Evolutionary conservation across 2,329 filamentous ascomycete species (phyloP).

Genomic region (Coniochaeta ligniaria): DNA sequence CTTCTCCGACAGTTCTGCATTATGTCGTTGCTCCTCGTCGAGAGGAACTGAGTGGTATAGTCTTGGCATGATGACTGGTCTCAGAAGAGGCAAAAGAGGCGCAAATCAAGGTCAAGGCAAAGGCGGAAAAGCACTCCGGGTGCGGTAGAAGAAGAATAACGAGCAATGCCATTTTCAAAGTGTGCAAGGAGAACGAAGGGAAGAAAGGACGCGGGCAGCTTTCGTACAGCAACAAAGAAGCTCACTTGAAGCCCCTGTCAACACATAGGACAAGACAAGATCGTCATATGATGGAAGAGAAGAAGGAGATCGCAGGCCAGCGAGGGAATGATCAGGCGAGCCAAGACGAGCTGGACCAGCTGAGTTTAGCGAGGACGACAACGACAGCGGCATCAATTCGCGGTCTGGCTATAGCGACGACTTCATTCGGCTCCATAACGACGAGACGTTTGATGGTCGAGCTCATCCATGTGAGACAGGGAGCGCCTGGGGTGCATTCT

Average conservation of each 20-base stretch:
- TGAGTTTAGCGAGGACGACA: not conserved
- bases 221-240: not conserved
- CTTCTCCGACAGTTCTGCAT: constrained; percentile 12
- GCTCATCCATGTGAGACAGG: not conserved
- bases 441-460: constrained; percentile 1
- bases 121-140: constrained; percentile 18
- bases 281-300: constrained; percentile 2
- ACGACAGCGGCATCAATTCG: not conserved
- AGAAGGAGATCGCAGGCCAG: not conserved
- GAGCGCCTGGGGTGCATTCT: not conserved
- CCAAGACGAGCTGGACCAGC: not conserved
- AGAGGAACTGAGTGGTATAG: constrained; percentile 25
- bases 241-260: not conserved
- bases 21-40: constrained; percentile 28
- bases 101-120: constrained; percentile 6
- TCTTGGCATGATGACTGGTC: constrained; percentile 19
- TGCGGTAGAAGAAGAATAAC: constrained; percentile 12
- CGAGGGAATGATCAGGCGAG: not conserved
- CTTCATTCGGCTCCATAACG: not conserved
- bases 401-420: not conserved
- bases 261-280: not conserved
- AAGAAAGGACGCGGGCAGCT: not conserved
- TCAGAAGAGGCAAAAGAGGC: not conserved
- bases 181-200: not conserved
- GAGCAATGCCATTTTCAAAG: constrained; percentile 5